Base-by-base conservation (phyloP, 768 basidiomycete species). In the Pleurotus ostreatus region DNA sequence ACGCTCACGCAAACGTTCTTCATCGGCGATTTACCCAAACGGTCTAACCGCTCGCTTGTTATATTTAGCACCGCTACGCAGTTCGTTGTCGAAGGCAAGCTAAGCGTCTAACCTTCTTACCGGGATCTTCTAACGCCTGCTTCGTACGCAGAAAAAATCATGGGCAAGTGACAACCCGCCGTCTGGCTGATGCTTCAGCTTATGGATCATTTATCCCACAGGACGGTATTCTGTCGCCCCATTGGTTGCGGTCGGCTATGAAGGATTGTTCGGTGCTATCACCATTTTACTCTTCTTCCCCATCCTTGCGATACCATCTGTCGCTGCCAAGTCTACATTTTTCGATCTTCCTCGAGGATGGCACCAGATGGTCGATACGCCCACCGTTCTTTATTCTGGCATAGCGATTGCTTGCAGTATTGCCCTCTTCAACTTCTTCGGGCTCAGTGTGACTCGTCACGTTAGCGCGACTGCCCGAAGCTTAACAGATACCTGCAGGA, bases 401-500 rank as follows among this genome's bases (percentile, higher is more conserved):
- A 66, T 91, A 45, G 88, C 80, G 11, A 90, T 92, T 61, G 87
- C 86, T 38, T 72, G 81, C 70, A 85, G 83, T 59, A 95, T 96
- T 61, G 78, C 86, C 5, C 66, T 87, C 30, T 94, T 92, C 82
- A 95, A 94, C 66, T 91, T 84, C 73, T 96, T 93, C 63, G 94
- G 94, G 9, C 70, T 96, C 49, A 92, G 90, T 67, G 92, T 97
- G 57, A 96, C 94, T n/a, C 80, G 86, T 59, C 86, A 92, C 66
- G 91, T 98, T 57, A 93, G 89, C 68, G 95, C 96, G 34, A 97
- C 94, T 1, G 92, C 92, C 15, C 83, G 96, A 59, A 89, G 87
- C 55, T 78, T 97, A 56, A 91, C 94, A 38, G 97, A 99, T 70
- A 95, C 94, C 5, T 97, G 94, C 74, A 81, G 97, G 63, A 98